Evolutionary conservation across 352 stramenopile genomes (phyloP).

Genomic region (Phytophthora cryptogea): DNA sequence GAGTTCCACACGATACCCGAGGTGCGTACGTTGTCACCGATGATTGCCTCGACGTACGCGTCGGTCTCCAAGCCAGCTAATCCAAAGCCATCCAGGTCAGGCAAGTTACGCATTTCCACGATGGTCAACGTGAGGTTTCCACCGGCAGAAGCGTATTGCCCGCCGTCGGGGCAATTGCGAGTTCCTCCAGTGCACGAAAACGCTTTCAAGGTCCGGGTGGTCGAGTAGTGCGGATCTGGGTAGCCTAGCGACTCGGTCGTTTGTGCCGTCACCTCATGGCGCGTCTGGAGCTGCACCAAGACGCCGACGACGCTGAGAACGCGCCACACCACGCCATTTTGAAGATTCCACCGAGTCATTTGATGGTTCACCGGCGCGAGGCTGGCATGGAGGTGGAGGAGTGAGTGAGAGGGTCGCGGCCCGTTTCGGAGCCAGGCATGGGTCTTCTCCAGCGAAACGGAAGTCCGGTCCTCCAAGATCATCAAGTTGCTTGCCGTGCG

Average conservation of each 20-base stretch:
- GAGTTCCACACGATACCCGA: constrained; percentile 72
- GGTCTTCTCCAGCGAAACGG: constrained; percentile 15
- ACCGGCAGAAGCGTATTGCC: constrained; percentile 74
- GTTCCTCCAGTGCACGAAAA: constrained; percentile 77
- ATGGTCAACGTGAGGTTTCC: constrained; percentile 89
- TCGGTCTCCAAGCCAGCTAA: constrained; percentile 70
- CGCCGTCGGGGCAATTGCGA: constrained; percentile 70
- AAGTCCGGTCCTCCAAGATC: neutral
- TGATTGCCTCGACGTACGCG: constrained; percentile 72
- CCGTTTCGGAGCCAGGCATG: constrained; percentile 2
- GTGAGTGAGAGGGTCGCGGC: constrained; percentile 24
- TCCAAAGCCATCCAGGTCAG: constrained; percentile 80
- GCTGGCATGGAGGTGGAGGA: constrained; percentile 24
- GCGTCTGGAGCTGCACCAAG: constrained; percentile 11
- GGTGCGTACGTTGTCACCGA: constrained; percentile 70
- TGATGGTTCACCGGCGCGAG: constrained; percentile 16
- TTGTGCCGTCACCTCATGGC: constrained; percentile 31
- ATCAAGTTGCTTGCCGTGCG: neutral
- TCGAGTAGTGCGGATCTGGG: constrained; percentile 70
- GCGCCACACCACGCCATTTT: constrained; percentile 13
- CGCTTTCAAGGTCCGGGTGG: constrained; percentile 43
- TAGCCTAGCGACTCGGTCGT: constrained; percentile 63
- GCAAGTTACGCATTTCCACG: constrained; percentile 85
- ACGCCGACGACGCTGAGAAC: constrained; percentile 3
- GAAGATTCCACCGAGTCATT: constrained; percentile 29